Conservation (phyloP, 164 flowering plant species). For the Chimonanthus salicifolius region DNA sequence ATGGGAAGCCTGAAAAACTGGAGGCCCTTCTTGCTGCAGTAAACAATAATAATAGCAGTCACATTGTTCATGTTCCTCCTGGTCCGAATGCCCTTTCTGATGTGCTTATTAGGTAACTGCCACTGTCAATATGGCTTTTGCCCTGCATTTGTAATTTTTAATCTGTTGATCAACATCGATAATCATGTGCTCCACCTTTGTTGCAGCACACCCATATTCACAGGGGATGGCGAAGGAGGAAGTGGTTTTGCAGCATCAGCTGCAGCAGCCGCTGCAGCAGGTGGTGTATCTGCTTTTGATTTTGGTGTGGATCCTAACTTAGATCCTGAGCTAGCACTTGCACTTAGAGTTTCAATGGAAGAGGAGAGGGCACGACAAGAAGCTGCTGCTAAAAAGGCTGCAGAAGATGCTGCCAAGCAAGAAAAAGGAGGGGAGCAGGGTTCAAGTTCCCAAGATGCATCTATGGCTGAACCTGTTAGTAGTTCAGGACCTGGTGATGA, state of each 20-base stretch:
- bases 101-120: conserved; percentile 71
- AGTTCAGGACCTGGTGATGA: conserved; percentile 34
- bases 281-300: conserved; percentile 74
- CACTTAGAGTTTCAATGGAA: conserved; percentile 96
- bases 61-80: conserved; percentile 84
- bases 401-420: conserved; percentile 67
- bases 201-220: conserved; percentile 83
- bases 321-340: conserved; percentile 98
- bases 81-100: conserved; percentile 85
- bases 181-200: conserved; percentile 2
- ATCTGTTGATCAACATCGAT: neutral
- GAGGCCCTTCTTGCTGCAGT: conserved; percentile 84
- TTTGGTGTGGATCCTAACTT: conserved; percentile 97
- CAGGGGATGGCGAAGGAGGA: conserved; percentile 95
- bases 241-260: conserved; percentile 94
- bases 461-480: conserved; percentile 50
- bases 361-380: conserved; percentile 99
- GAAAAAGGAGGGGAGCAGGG: conserved; percentile 58
- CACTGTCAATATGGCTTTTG: neutral
- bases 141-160: neutral
- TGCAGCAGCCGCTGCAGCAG: conserved; percentile 74
- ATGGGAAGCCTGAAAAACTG: conserved; percentile 78
- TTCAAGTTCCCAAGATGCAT: conserved; percentile 58
- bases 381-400: conserved; percentile 94
- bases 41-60: conserved; percentile 85